Evolutionary conservation across 2,329 filamentous ascomycete species (phyloP).

Genomic region (Cladorrhinum sp.): DNA sequence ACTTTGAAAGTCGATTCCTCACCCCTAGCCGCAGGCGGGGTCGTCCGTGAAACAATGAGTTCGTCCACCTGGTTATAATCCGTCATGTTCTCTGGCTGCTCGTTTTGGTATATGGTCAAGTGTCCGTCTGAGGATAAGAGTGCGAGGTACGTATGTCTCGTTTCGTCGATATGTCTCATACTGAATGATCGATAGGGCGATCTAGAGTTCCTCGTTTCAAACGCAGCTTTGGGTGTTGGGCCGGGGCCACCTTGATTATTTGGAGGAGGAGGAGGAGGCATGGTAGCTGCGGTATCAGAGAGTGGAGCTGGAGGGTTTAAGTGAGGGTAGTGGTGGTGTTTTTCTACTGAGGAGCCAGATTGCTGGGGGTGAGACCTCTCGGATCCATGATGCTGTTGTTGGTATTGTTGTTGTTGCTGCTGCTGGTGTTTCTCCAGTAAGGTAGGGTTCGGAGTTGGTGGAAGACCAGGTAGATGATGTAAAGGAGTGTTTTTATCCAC

Average conservation of each 20-base stretch:
- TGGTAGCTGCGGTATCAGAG: background rate
- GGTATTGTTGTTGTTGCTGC: slow-evolving; percentile 26
- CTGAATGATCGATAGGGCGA: slow-evolving; percentile 78
- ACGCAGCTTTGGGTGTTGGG: slow-evolving; percentile 44
- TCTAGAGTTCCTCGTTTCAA: slow-evolving; percentile 56
- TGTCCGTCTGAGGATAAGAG: slow-evolving; percentile 80
- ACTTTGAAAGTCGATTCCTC: slow-evolving; percentile 87
- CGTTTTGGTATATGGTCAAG: slow-evolving; percentile 78
- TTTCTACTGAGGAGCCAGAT: background rate
- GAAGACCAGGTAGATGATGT: background rate
- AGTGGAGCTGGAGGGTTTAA: background rate
- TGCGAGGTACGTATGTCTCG: slow-evolving; percentile 78
- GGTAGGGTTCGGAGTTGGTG: background rate
- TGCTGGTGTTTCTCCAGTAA: background rate
- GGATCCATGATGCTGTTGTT: slow-evolving; percentile 10
- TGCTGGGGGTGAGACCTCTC: background rate
- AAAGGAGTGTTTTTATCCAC: background rate
- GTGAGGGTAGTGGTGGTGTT: background rate
- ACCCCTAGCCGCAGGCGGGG: slow-evolving; percentile 59
- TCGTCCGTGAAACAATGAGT: slow-evolving; percentile 57
- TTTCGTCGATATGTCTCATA: slow-evolving; percentile 77
- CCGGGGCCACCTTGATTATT: slow-evolving; percentile 20
- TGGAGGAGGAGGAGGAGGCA: background rate
- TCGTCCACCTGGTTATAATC: slow-evolving; percentile 75
- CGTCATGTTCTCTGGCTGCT: slow-evolving; percentile 75